Percentiles rank a stretch among this genome's conserved stretches.
These are phyloP conservation scores for Scheffersomyces ergatensis DNA, from an alignment of 805 yeast species.

Conservation along the genomic window DNA sequence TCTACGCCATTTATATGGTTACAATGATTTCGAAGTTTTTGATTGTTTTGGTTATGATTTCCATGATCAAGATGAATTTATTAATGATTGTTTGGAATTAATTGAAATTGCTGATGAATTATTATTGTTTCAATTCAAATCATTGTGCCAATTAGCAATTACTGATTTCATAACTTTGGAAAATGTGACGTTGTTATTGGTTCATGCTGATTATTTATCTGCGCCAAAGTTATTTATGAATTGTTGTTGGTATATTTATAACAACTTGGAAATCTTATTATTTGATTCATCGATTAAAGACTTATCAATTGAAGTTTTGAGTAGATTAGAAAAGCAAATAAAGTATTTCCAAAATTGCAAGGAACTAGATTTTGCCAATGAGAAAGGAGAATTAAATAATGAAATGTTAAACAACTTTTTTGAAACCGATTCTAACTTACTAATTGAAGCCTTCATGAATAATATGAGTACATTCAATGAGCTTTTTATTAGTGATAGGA, in stretches of 20 bases:
- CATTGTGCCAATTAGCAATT: slow-evolving; percentile 58
- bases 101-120: slow-evolving; percentile 64
- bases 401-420: slow-evolving; percentile 15
- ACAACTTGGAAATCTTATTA: slow-evolving; percentile 61
- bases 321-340: slow-evolving; percentile 25
- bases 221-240: slow-evolving; percentile 57
- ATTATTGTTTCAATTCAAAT: slow-evolving; percentile 55
- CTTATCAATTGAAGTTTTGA: slow-evolving; percentile 22
- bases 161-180: slow-evolving; percentile 56
- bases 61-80: slow-evolving; percentile 38
- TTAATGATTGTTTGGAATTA: slow-evolving; percentile 54
- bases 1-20: slow-evolving; percentile 58
- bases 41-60: slow-evolving; percentile 20
- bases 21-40: slow-evolving; percentile 38
- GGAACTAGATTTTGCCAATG: slow-evolving; percentile 14
- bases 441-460: slow-evolving; percentile 19
- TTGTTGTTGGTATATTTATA: slow-evolving; percentile 66
- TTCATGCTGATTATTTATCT: slow-evolving; percentile 49
- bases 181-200: slow-evolving; percentile 55
- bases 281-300: slow-evolving; percentile 39
- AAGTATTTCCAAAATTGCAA: slow-evolving; percentile 27
- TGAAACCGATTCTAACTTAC: slow-evolving; percentile 13
- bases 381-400: slow-evolving; percentile 13
- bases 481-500: slow-evolving; percentile 30
- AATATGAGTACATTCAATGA: slow-evolving; percentile 22